Evolutionary conservation across 2,329 filamentous ascomycete genomes (phyloP).

Genomic region (Sordariomycetes sp.): DNA sequence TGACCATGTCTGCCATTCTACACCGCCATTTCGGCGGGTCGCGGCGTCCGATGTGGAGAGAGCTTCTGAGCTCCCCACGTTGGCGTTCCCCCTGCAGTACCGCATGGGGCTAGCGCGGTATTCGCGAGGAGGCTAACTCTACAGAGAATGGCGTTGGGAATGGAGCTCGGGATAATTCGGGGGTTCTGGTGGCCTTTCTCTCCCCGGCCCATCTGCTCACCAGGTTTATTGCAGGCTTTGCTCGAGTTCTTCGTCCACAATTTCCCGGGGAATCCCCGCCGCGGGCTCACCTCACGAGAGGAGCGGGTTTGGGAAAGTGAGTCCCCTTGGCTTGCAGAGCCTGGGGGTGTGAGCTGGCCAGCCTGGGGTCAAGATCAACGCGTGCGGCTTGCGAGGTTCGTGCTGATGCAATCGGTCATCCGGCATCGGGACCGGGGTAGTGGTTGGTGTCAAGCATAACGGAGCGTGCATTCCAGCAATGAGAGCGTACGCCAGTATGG

Average conservation of each 20-base stretch:
- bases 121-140: neutral
- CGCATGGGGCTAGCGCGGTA: neutral
- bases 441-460: neutral
- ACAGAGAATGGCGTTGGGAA: neutral
- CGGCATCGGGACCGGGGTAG: neutral
- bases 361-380: neutral
- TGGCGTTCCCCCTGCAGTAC: neutral
- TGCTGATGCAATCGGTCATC: neutral
- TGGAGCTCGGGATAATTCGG: neutral
- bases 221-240: no score
- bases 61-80: neutral
- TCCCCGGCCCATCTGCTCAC: neutral
- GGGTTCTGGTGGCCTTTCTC: neutral
- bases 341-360: no score
- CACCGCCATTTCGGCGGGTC: neutral
- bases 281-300: neutral
- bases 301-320: neutral
- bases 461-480: neutral
- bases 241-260: neutral
- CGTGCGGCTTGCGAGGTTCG: neutral
- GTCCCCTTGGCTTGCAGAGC: neutral
- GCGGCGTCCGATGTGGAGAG: neutral
- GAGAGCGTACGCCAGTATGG: neutral
- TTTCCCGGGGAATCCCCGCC: neutral
- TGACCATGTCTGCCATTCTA: neutral